Percentiles rank a stretch among this genome's conserved stretches.
Evolutionary conservation across 1,139 yeast genomes (phyloP).

Genomic region (Suzukiozyma palmioleophila): DNA sequence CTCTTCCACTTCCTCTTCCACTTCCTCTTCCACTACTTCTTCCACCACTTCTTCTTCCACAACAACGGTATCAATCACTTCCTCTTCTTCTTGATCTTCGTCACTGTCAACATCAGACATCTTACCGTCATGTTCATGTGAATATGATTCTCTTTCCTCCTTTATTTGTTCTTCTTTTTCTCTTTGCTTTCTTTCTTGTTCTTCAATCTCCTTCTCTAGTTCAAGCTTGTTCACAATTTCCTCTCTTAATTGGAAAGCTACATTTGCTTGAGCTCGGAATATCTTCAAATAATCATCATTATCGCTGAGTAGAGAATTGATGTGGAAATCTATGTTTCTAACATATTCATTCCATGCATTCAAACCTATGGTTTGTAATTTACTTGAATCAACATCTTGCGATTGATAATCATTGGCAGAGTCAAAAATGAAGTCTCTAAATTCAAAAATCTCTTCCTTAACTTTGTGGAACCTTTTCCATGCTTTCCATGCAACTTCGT

Average conservation of each 20-base stretch:
- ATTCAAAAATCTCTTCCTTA: conserved; percentile 49
- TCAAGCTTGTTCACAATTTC: conserved; percentile 17
- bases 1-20: conserved; percentile 1
- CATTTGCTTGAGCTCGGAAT: conserved; percentile 76
- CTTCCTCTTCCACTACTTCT: background rate
- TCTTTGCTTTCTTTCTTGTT: conserved; percentile 7
- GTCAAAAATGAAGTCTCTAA: conserved; percentile 54
- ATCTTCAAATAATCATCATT: conserved; percentile 67
- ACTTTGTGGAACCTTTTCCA: conserved; percentile 65
- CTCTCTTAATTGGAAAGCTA: conserved; percentile 74
- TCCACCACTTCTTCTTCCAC: conserved; percentile 5
- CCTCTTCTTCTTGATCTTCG: conserved; percentile 3
- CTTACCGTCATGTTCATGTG: conserved; percentile 4
- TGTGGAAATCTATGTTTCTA: conserved; percentile 55
- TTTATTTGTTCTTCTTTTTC: conserved; percentile 4
- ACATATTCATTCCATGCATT: conserved; percentile 48
- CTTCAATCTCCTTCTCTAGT: conserved; percentile 3
- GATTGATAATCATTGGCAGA: conserved; percentile 37
- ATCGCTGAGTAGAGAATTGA: conserved; percentile 59
- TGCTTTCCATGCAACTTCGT: conserved; percentile 49
- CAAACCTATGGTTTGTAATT: conserved; percentile 36
- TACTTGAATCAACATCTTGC: conserved; percentile 10
- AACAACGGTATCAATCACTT: conserved; percentile 3
- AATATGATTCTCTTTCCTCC: background rate
- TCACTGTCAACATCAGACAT: conserved; percentile 1